These are phyloP conservation scores for Furcasterigmium furcatum DNA, from an alignment of 2,329 filamentous ascomycete species.

Conservation along the genomic window DNA sequence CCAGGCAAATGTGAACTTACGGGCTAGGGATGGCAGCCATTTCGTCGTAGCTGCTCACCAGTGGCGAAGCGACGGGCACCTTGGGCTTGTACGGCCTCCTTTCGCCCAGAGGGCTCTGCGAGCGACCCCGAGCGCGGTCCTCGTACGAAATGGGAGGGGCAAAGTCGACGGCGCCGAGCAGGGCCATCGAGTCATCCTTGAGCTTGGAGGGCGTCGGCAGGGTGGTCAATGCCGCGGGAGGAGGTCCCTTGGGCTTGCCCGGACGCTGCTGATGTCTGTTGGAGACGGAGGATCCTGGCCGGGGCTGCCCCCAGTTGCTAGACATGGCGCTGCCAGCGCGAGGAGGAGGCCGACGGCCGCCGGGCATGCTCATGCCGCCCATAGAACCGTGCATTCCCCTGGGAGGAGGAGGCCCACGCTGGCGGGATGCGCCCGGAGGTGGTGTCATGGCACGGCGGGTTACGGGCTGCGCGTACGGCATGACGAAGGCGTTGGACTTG, in stretches of 20 bases:
- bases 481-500: constrained; percentile 67
- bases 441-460: constrained; percentile 94
- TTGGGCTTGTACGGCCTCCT: constrained; percentile 71
- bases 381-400: constrained; percentile 45
- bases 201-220: constrained; percentile 85
- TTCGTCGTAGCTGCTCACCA: constrained; percentile 83
- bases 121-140: constrained; percentile 67
- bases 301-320: constrained; percentile 36
- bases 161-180: constrained; percentile 72
- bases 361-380: constrained; percentile 41
- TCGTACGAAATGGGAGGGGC: constrained; percentile 70
- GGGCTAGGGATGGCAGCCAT: constrained; percentile 83
- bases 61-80: constrained; percentile 71
- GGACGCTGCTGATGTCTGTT: constrained; percentile 37
- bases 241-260: constrained; percentile 54
- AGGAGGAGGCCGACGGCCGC: constrained; percentile 55
- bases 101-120: constrained; percentile 62
- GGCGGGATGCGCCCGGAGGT: constrained; percentile 60
- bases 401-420: constrained; percentile 35
- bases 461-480: constrained; percentile 81
- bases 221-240: constrained; percentile 69
- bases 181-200: constrained; percentile 73
- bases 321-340: constrained; percentile 41
- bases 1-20: constrained; percentile 47
- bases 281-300: constrained; percentile 65